phyloP scores from a whole-genome alignment of 352 stramenopile genomes.

The Phytophthora pini region DNA sequence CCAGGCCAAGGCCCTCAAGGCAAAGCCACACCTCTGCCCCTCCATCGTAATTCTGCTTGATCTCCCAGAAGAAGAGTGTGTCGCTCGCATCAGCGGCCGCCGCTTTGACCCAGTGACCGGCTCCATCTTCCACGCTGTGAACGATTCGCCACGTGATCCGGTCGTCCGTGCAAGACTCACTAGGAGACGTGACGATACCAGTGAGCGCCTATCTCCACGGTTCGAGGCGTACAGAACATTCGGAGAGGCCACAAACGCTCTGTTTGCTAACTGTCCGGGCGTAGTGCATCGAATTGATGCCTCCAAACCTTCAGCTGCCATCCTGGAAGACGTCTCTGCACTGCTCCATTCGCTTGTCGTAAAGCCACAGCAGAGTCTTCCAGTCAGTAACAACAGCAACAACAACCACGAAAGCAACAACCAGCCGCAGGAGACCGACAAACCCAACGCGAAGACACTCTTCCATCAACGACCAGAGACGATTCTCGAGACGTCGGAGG shows the following conservation, averaged over 20 bases:
- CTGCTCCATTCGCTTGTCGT: slow-evolving; percentile 46
- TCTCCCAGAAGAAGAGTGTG: slow-evolving; percentile 52
- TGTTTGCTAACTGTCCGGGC: slow-evolving; percentile 33
- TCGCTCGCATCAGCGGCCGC: slow-evolving; percentile 55
- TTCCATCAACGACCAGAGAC: slow-evolving; percentile 41
- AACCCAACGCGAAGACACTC: slow-evolving; percentile 16
- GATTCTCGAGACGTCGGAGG: slow-evolving; percentile 61
- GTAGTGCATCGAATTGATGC: slow-evolving; percentile 59
- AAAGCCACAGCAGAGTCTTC: slow-evolving; percentile 8
- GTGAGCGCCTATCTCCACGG: slow-evolving; percentile 60
- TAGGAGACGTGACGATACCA: slow-evolving; percentile 59
- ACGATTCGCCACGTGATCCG: slow-evolving; percentile 46
- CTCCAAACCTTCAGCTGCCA: slow-evolving; percentile 29
- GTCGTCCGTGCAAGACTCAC: slow-evolving; percentile 60
- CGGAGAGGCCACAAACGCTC: slow-evolving; percentile 57
- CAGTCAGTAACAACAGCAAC: slow-evolving; percentile 12
- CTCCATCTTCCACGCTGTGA: slow-evolving; percentile 66
- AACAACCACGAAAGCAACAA: slow-evolving; percentile 25
- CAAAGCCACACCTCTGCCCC: slow-evolving; percentile 52
- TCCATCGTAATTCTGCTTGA: slow-evolving; percentile 67
- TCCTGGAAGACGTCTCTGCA: slow-evolving; percentile 52
- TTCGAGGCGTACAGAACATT: slow-evolving; percentile 74
- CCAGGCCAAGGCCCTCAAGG: slow-evolving; percentile 54
- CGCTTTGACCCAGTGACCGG: slow-evolving; percentile 69
- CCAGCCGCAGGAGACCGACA: slow-evolving; percentile 16